phyloP scores from a whole-genome alignment of 164 flowering plant genomes.

The Vitis rupestris region DNA sequence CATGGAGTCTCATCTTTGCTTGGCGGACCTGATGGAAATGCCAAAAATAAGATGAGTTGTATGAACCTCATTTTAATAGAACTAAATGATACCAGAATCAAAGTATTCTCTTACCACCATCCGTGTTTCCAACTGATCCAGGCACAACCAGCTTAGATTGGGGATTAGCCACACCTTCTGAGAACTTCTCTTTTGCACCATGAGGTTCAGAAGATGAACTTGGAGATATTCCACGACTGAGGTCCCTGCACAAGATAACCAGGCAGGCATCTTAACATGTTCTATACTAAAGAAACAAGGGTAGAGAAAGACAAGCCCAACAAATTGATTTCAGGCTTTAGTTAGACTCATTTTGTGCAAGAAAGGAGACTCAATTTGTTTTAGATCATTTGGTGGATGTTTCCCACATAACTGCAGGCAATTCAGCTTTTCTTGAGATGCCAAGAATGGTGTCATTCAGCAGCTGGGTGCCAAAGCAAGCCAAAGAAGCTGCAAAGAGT shows the following conservation, averaged over 20 bases:
- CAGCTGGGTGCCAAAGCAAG: too few species aligned
- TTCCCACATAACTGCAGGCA: background rate
- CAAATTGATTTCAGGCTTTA: background rate
- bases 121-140: slow-evolving; percentile 17
- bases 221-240: slow-evolving; percentile 11
- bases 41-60: background rate
- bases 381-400: background rate
- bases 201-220: slow-evolving; percentile 16
- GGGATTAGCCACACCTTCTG: slow-evolving; percentile 10
- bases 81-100: background rate
- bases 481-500: too few species aligned
- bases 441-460: too few species aligned
- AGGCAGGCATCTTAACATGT: background rate
- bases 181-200: slow-evolving; percentile 20
- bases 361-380: too few species aligned
- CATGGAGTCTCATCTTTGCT: slow-evolving; percentile 5
- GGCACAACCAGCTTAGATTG: slow-evolving; percentile 20
- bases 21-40: slow-evolving; percentile 24
- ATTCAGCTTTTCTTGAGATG: background rate
- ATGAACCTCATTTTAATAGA: background rate
- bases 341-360: background rate
- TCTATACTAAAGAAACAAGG: background rate
- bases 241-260: slow-evolving; percentile 22
- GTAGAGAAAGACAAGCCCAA: background rate
- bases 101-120: slow-evolving; percentile 3